Evolutionary conservation across 2,329 filamentous ascomycete species (phyloP).

Genomic region (Aureobasidium pullulans): DNA sequence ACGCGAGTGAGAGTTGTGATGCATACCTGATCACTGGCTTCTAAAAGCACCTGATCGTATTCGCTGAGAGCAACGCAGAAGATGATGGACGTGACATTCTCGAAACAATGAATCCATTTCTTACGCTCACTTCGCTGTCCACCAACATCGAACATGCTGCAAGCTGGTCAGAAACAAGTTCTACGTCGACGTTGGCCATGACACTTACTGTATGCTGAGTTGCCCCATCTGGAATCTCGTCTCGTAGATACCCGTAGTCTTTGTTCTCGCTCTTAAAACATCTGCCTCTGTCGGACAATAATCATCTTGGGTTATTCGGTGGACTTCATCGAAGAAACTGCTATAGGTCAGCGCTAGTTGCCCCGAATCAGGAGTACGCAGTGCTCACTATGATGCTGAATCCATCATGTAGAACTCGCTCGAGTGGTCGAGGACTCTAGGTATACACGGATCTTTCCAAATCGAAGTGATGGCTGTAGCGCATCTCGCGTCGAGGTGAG

Average conservation of each 20-base stretch:
- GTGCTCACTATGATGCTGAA: constrained; percentile 86
- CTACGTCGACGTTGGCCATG: background rate
- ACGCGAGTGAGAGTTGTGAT: background rate
- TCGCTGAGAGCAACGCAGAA: constrained; percentile 98
- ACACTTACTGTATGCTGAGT: constrained; percentile 88
- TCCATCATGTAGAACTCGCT: constrained; percentile 99
- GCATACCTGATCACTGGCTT: constrained; percentile 91
- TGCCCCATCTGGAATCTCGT: constrained; percentile 98
- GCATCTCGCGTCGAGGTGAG: constrained; percentile 71
- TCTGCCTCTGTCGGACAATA: constrained; percentile 94
- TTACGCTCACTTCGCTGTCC: constrained; percentile 95
- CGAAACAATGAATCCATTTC: constrained; percentile 99
- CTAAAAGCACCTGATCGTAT: constrained; percentile 93
- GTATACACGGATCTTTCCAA: constrained; percentile 83
- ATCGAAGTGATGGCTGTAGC: constrained; percentile 76
- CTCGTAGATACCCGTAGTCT: constrained; percentile 98
- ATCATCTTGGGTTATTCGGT: constrained; percentile 72
- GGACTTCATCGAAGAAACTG: constrained; percentile 93
- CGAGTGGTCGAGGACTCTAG: constrained; percentile 80
- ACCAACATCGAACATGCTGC: constrained; percentile 97
- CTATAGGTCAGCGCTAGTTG: constrained; percentile 17
- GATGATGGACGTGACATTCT: constrained; percentile 98
- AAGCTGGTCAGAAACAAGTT: constrained; percentile 21
- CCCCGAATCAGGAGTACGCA: background rate
- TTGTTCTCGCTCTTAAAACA: constrained; percentile 89